Evolutionary conservation across 257 asterid species (phyloP).

Genomic region (Solanum bulbocastanum): DNA sequence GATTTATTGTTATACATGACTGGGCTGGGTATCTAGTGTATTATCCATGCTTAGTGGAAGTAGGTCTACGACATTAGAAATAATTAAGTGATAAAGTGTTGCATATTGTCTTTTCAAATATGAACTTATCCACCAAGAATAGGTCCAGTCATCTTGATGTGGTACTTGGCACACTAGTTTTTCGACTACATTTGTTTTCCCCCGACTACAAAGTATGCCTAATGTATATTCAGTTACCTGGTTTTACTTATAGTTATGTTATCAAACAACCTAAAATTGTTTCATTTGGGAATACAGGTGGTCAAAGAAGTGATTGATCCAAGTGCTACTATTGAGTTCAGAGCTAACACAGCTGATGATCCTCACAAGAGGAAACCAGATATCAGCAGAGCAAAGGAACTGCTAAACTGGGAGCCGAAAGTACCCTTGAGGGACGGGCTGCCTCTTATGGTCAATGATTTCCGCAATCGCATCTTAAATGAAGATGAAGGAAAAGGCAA

Average conservation of each 20-base stretch:
- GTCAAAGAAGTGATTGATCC: conserved; percentile 93
- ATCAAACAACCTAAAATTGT: background rate
- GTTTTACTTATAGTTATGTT: background rate
- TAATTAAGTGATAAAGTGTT: background rate
- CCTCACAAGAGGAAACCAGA: conserved; percentile 99
- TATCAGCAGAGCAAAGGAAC: conserved; percentile 82
- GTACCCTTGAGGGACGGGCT: conserved; percentile 69
- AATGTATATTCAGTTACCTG: background rate
- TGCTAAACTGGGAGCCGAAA: conserved; percentile 96
- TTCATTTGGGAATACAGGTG: conserved; percentile 28
- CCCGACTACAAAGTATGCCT: background rate
- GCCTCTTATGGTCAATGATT: conserved; percentile 82
- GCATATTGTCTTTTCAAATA: background rate
- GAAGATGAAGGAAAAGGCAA: conserved; percentile 96
- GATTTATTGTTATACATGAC: background rate
- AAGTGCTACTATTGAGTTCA: conserved; percentile 73
- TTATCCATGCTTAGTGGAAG: background rate
- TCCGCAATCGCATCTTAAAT: conserved; percentile 85
- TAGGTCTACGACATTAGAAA: background rate
- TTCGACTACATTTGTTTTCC: background rate
- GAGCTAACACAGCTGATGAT: conserved; percentile 90
- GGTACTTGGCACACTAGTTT: background rate
- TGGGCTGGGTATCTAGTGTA: background rate
- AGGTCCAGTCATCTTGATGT: background rate
- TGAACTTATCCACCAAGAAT: background rate